Conservation (phyloP, 192 early-diverging fungal species). For the Coemansia guatemalensis region DNA sequence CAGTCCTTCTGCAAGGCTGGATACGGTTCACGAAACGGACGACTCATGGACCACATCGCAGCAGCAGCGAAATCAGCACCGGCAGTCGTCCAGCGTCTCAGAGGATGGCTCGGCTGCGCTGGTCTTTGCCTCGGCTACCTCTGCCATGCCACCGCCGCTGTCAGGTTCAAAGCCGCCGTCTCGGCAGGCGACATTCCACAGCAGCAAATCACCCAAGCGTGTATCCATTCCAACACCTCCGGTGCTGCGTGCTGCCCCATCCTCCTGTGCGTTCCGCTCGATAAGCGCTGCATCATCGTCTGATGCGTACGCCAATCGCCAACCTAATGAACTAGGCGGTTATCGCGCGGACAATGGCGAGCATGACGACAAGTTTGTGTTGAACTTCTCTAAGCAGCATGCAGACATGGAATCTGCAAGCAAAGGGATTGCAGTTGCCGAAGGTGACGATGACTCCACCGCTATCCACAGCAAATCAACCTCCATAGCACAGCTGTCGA, state of each 20-base stretch:
- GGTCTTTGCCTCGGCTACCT: slow-evolving; percentile 12
- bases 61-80: background rate
- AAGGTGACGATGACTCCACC: slow-evolving; percentile 26
- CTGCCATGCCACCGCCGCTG: slow-evolving; percentile 8
- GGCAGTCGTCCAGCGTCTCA: background rate
- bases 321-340: background rate
- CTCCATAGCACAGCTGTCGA: background rate
- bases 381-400: background rate
- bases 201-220: slow-evolving; percentile 23
- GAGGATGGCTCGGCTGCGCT: slow-evolving; percentile 2
- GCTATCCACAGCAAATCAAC: slow-evolving; percentile 18
- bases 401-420: background rate
- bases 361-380: too few relatives aligned
- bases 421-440: background rate
- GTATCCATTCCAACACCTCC: slow-evolving; percentile 36
- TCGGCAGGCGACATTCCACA: slow-evolving; percentile 19
- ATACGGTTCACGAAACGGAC: slow-evolving; percentile 30
- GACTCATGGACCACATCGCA: slow-evolving; percentile 16
- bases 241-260: slow-evolving; percentile 16
- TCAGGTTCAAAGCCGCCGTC: background rate
- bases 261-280: slow-evolving; percentile 15
- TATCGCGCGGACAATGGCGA: too few relatives aligned
- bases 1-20: slow-evolving; percentile 11
- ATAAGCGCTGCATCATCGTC: background rate
- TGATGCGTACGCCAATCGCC: too few relatives aligned